Conservation (phyloP, 129 eudicot species). For the Smallanthus sonchifolius region DNA sequence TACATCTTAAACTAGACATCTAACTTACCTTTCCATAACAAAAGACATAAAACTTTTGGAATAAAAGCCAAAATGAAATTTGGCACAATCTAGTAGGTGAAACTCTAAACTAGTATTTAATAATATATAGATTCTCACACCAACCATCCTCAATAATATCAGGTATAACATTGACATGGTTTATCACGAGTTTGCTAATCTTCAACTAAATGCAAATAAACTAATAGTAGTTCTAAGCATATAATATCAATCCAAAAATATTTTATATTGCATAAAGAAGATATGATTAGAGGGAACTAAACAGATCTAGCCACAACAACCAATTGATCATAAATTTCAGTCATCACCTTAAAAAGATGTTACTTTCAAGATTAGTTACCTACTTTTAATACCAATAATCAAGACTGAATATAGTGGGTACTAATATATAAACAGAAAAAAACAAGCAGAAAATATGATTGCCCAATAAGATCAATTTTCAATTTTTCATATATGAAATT, state of each 20-base stretch:
- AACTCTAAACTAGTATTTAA: conserved; percentile 27
- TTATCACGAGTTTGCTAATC: conserved; percentile 23
- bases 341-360: neutral
- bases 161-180: conserved; percentile 17
- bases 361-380: conserved; percentile 32
- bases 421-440: conserved; percentile 6
- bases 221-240: conserved; percentile 17
- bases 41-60: neutral
- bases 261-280: conserved; percentile 1
- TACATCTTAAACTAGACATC: neutral
- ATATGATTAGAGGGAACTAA: neutral
- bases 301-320: conserved; percentile 8
- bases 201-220: neutral
- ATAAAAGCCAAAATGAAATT: neutral
- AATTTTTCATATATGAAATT: conserved; percentile 21
- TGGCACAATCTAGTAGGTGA: conserved; percentile 11
- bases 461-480: conserved; percentile 26
- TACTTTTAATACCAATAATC: conserved; percentile 21
- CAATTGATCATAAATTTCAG: conserved; percentile 7
- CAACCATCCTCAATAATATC: conserved; percentile 39
- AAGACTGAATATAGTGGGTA: neutral
- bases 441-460: conserved; percentile 24
- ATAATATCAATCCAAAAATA: conserved; percentile 14
- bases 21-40: neutral
- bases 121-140: conserved; percentile 47